Evolutionary conservation across 345 rosid genomes (phyloP).

Genomic region (Dimocarpus longan): DNA sequence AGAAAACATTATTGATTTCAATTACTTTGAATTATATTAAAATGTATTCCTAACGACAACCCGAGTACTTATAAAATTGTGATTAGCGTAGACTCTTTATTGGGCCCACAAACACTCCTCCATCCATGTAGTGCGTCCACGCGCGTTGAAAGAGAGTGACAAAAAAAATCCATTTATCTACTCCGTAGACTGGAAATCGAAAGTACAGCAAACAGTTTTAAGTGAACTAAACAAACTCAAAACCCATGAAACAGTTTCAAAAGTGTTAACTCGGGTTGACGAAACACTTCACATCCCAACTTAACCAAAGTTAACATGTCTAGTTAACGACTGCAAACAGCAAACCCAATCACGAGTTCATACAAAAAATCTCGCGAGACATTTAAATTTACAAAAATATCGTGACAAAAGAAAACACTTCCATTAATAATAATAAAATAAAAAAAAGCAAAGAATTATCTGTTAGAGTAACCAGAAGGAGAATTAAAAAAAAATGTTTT

Average conservation of each 20-base stretch:
- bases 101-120: background rate
- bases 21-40: too few relatives aligned
- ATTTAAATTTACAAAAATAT: background rate
- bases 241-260: too few relatives aligned
- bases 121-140: background rate
- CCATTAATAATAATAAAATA: background rate
- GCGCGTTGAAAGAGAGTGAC: background rate
- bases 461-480: constrained; percentile 16
- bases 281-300: background rate
- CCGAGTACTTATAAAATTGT: background rate
- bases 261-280: constrained; percentile 28
- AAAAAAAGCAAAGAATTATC: background rate
- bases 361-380: background rate
- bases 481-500: constrained; percentile 37
- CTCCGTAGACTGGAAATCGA: background rate
- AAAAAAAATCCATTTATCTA: background rate
- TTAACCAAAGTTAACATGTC: constrained; percentile 30
- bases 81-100: too few relatives aligned
- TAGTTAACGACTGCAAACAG: constrained; percentile 25
- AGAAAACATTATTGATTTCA: too few relatives aligned
- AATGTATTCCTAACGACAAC: background rate
- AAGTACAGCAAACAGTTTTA: constrained; percentile 20
- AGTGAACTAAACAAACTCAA: background rate
- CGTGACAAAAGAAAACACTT: background rate
- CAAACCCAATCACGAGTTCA: background rate